Base-by-base conservation (phyloP, 164 flowering plant species). In the Hamamelis virginiana region DNA sequence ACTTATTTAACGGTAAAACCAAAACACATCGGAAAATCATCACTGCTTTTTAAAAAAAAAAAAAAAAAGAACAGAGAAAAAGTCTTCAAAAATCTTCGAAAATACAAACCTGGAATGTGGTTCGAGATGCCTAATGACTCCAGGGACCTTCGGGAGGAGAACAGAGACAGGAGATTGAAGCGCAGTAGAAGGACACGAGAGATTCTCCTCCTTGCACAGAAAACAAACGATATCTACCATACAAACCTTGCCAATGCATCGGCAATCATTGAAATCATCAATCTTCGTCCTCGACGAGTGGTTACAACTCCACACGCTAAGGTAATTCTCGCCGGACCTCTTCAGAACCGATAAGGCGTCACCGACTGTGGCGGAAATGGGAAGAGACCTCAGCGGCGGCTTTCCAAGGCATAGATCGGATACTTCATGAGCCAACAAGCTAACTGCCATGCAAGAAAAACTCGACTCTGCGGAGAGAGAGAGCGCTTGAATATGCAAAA, bases 361-460 rank as follows among this genome's bases (percentile, higher is more conserved):
- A 64, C 62, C 72, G 64, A 86, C 76, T 45, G 86, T 79, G 74
- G 86, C 77, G 66, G 77, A 52, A 51, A 74, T 62, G 38, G 86
- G 69, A 1, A 86, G 71, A 22, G 80, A 68, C 70, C 77, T 80
- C 68, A 85, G 52, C 72, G 84, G 72, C 15, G 87, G 87, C 81
- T 83, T 83, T 5, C 89, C 89, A 48, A 85, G 69, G 78, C 89
- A 85, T 15, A 85, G 68, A 21, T 85, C 85, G 12, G 89, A 85
- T 8, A 85, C 76, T 61, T 82, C 84, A 55, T 55, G 62, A 33
- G 69, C 74, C 64, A 80, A 63, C 6, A 85, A 48, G 25, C 75
- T 74, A 26, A 72, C 75, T 82, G 87, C 89, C 89, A 85, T 85
- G 52, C 84, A 85, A 68, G 18, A 46, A 6, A 19, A 14, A 62